Evolutionary conservation across 2,329 filamentous ascomycete genomes (phyloP).

Genomic region (Passalora sequoiae): DNA sequence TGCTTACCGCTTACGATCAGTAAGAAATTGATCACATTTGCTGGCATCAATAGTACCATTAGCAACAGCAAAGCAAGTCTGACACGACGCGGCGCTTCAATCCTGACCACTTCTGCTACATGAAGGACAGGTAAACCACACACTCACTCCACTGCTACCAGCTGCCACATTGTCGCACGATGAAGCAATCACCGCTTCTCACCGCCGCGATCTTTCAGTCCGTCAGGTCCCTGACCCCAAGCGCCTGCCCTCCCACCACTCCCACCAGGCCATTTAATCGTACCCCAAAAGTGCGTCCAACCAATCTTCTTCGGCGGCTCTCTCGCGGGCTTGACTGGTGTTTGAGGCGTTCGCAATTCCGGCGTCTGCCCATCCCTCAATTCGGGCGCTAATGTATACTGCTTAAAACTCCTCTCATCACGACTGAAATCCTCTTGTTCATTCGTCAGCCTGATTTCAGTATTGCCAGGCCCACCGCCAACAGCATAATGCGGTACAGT

Average conservation of each 20-base stretch:
- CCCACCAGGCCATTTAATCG: slow-evolving; percentile 41
- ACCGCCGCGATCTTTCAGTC: slow-evolving; percentile 38
- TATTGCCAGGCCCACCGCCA: slow-evolving; percentile 5
- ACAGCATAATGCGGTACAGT: slow-evolving; percentile 7
- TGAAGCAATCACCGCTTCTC: slow-evolving; percentile 33
- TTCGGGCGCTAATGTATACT: slow-evolving; percentile 30
- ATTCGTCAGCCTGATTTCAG: slow-evolving; percentile 22
- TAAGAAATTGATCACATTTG: too few relatives aligned
- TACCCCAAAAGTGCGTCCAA: slow-evolving; percentile 52
- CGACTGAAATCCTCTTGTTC: slow-evolving; percentile 26
- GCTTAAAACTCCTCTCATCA: slow-evolving; percentile 39
- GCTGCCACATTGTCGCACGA: too few relatives aligned
- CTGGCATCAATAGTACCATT: too few relatives aligned
- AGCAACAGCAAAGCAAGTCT: too few relatives aligned
- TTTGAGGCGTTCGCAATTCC: slow-evolving; percentile 15
- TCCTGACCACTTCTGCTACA: too few relatives aligned
- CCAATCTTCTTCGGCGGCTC: slow-evolving; percentile 49
- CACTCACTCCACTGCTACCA: too few relatives aligned
- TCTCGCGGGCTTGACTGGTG: slow-evolving; percentile 40
- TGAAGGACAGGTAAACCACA: too few relatives aligned
- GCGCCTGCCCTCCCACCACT: slow-evolving; percentile 47
- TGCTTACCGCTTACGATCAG: too few relatives aligned
- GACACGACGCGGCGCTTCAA: too few relatives aligned
- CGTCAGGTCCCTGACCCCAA: slow-evolving; percentile 50
- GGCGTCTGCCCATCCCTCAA: slow-evolving; percentile 24